phyloP scores from a whole-genome alignment of 305 asterid species.

The Solanum chacoense region DNA sequence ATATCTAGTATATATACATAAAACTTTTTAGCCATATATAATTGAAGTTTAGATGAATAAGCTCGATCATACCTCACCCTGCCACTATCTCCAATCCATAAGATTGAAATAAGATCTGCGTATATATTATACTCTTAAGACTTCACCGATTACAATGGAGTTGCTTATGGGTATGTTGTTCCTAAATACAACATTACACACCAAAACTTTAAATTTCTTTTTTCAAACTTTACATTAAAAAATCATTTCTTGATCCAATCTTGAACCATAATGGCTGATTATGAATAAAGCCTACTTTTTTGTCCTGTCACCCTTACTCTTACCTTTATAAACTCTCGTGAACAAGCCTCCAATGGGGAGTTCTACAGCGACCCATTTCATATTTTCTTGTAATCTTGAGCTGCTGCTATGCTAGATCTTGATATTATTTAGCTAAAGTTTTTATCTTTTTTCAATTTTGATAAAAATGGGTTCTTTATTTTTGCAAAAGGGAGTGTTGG shows the following conservation, averaged over 20 bases:
- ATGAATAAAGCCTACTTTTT: background rate
- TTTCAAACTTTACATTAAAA: background rate
- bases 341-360: background rate
- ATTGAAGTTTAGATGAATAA: accelerated
- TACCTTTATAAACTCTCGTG: background rate
- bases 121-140: background rate
- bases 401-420: slow-evolving; percentile 13
- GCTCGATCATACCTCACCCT: accelerated
- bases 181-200: background rate
- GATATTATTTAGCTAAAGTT: background rate
- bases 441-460: background rate
- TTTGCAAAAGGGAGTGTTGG: slow-evolving; percentile 3
- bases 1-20: background rate
- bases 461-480: slow-evolving; percentile 20
- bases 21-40: background rate
- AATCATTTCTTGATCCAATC: background rate
- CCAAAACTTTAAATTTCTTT: background rate
- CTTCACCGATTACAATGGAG: background rate
- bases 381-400: background rate
- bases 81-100: accelerated
- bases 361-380: background rate
- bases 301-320: background rate
- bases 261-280: background rate
- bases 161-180: background rate
- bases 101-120: accelerated